Base-by-base conservation (phyloP, 179 eudicot genomes). In the Drosera spatulata region DNA sequence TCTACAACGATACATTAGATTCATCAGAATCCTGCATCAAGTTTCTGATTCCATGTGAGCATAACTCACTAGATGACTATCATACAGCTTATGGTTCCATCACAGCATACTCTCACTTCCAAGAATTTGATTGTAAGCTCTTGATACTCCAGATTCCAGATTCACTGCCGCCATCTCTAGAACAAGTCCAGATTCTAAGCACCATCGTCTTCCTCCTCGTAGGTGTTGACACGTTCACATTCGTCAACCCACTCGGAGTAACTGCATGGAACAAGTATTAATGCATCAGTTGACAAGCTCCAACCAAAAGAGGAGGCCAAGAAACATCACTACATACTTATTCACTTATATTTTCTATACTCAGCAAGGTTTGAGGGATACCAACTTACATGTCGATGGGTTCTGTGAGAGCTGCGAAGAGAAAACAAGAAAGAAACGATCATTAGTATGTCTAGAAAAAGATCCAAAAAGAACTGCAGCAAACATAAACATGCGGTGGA, bases 241-340 rank as follows among this genome's bases (percentile, higher is more conserved):
- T 87, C 95, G 48, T 89, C 97, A 50, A 89, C 84, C 97, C 97
- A 89, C 64, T 89, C 97, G 11, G 79, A 84, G 60, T 89, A 87
- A 70, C 96, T 87, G 86, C 63, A 77, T 22, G 37, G 45, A 58
- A 12, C 39, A 50, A 50, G 51, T 11, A 47, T n/a, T 2, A 11
- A 58, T 2, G 11, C 10, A 57, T 39, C 10, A 11, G 5, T 39
- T 0, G n/a, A 2, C 41, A 55, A 14, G 40, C 58, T 22, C 33
- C 33, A 22, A 22, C 33, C 1, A 22, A 22, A 22, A 22, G 33
- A 58, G 43, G 10, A 44, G 11, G 10, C n/a, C 13, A 58, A 44
- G n/a, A 58, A 58, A 22, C 50, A 58, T 9, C 6, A 55, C 3
- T 7, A 4, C 7, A 0, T 0, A 3, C 11, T 22, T 0, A 2